phyloP scores from a whole-genome alignment of 176 grass and related monocot genomes.

The Aegilops bicornis region DNA sequence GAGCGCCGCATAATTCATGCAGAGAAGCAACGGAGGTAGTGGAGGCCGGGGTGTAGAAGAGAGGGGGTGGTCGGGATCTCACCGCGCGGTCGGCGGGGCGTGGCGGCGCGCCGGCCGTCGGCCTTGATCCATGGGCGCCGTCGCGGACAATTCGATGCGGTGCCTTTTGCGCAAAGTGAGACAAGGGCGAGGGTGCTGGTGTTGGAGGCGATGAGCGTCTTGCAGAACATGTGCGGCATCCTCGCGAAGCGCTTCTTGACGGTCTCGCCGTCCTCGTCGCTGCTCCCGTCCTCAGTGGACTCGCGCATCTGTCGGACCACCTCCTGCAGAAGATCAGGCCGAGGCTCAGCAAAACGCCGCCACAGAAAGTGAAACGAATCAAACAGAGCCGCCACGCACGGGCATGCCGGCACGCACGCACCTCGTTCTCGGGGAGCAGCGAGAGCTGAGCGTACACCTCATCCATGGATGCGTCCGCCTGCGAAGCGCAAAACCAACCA shows the following conservation, averaged over 20 bases:
- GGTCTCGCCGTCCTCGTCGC: constrained; percentile 44
- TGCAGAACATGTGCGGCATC: constrained; percentile 99
- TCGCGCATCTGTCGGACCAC: constrained; percentile 32
- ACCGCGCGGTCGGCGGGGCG: constrained; percentile 25
- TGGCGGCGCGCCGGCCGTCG: not conserved
- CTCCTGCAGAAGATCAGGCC: constrained; percentile 21
- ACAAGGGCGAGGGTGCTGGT: constrained; percentile 91
- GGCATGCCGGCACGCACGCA: too few species aligned
- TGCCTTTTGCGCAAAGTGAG: not conserved
- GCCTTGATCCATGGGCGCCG: constrained; percentile 39
- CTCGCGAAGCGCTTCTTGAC: constrained; percentile 47
- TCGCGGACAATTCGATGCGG: constrained; percentile 33
- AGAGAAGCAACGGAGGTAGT: not conserved
- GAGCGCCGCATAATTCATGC: not conserved
- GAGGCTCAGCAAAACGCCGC: too few species aligned
- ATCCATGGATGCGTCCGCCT: too few species aligned
- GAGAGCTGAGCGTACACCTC: too few species aligned
- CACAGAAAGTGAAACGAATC: too few species aligned
- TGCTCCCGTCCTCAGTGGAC: constrained; percentile 37
- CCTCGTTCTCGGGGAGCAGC: too few species aligned
- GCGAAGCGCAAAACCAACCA: too few species aligned
- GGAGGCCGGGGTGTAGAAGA: not conserved
- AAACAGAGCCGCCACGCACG: too few species aligned
- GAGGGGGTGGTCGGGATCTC: not conserved
- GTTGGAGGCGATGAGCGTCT: constrained; percentile 95